phyloP scores from a whole-genome alignment of 345 rosid genomes.

The Camelina neglecta region DNA sequence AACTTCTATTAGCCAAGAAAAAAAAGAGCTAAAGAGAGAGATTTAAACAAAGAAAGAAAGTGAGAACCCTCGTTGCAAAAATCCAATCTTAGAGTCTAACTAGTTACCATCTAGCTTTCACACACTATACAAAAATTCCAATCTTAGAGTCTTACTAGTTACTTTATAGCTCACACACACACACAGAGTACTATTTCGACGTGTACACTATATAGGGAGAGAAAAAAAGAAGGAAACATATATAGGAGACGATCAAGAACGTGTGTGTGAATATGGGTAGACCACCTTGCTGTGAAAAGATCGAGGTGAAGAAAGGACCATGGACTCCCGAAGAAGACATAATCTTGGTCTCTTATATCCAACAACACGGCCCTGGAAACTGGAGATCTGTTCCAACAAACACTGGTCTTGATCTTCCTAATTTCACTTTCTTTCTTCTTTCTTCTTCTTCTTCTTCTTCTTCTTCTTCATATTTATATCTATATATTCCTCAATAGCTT shows the following conservation, averaged over 20 bases:
- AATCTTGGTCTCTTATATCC: constrained; percentile 83
- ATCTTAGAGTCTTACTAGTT: constrained; percentile 27
- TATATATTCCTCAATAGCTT: not conserved
- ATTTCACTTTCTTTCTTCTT: not conserved
- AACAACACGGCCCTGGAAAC: constrained; percentile 93
- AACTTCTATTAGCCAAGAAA: not conserved
- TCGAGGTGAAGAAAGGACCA: constrained; percentile 94
- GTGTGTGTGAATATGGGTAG: constrained; percentile 62
- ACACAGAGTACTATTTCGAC: not conserved
- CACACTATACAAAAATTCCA: constrained; percentile 6
- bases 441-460: not conserved
- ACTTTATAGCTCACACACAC: constrained; percentile 7
- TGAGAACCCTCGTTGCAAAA: constrained; percentile 16
- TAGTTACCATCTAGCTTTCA: constrained; percentile 6
- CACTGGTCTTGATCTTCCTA: constrained; percentile 58
- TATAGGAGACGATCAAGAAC: constrained; percentile 6
- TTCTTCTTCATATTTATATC: not conserved
- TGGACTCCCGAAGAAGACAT: constrained; percentile 99
- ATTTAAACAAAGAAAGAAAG: not conserved
- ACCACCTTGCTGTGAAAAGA: constrained; percentile 88
- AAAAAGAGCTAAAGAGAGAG: not conserved
- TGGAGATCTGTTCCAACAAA: constrained; percentile 90
- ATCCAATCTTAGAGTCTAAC: constrained; percentile 32
- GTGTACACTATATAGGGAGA: too few species aligned
- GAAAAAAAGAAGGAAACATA: too few species aligned